Conservation (phyloP, 2,329 filamentous ascomycete species). For the Ophiostoma perfectum region DNA sequence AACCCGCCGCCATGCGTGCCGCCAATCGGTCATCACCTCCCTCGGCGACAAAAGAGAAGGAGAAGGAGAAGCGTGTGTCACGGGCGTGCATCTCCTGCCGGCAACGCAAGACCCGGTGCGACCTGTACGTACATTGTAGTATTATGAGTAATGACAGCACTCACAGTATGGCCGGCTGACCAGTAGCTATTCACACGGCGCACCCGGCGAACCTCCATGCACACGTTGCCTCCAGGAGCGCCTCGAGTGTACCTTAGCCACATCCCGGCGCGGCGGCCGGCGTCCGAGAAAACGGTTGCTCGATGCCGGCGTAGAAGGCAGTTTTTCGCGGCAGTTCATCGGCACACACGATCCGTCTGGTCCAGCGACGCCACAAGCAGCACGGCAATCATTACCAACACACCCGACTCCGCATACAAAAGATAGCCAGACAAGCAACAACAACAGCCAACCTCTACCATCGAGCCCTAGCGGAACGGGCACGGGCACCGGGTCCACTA, state of each 20-base stretch:
- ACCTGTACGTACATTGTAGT: constrained; percentile 16
- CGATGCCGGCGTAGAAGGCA: background rate
- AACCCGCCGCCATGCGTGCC: constrained; percentile 4
- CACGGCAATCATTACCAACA: background rate
- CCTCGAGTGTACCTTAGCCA: constrained; percentile 39
- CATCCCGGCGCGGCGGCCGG: constrained; percentile 37
- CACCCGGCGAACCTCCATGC: constrained; percentile 34
- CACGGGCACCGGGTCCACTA: background rate
- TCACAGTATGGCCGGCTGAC: background rate
- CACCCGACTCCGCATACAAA: background rate
- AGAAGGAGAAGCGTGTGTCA: constrained; percentile 20
- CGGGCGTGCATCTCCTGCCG: constrained; percentile 22
- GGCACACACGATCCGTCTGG: background rate
- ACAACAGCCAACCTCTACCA: background rate
- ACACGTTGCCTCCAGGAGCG: constrained; percentile 37
- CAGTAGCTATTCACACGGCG: constrained; percentile 30
- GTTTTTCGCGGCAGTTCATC: background rate
- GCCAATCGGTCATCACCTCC: background rate
- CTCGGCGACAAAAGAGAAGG: background rate
- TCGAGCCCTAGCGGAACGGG: constrained; percentile 9
- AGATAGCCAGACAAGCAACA: background rate
- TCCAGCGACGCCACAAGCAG: background rate
- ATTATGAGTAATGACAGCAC: background rate
- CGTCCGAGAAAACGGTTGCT: constrained; percentile 27
- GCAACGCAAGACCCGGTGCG: constrained; percentile 22